These are phyloP conservation scores for Ascochyta lentis DNA, from an alignment of 2,329 filamentous ascomycete species.

Conservation along the genomic window DNA sequence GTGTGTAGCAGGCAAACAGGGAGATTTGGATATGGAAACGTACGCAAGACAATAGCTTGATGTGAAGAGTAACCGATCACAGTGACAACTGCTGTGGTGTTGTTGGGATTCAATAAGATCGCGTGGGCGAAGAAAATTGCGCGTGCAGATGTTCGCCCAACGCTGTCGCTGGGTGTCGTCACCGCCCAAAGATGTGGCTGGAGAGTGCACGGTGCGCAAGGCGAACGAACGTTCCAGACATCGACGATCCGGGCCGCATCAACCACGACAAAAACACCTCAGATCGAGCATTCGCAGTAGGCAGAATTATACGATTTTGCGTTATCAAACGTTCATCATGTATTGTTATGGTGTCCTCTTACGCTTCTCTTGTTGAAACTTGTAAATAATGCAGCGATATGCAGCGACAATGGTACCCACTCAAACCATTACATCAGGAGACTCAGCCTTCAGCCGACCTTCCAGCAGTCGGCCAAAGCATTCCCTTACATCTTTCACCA, in stretches of 20 bases:
- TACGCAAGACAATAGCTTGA: constrained; percentile 3
- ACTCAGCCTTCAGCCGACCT: constrained; percentile 20
- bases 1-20: neutral
- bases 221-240: constrained; percentile 1
- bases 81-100: constrained; percentile 6
- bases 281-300: neutral
- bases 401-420: neutral
- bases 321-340: neutral
- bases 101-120: constrained; percentile 1
- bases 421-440: constrained; percentile 2
- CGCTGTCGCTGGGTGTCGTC: constrained; percentile 2
- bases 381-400: neutral
- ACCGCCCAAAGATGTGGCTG: constrained; percentile 16
- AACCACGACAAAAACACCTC: neutral
- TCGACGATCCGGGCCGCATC: constrained; percentile 16
- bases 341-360: neutral
- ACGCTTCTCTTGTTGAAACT: neutral
- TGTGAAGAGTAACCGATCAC: neutral
- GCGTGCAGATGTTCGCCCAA: constrained; percentile 11
- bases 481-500: constrained; percentile 52
- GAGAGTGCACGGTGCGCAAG: neutral
- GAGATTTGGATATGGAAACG: neutral
- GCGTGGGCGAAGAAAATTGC: constrained; percentile 15
- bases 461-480: constrained; percentile 38
- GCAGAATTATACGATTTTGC: neutral